Evolutionary conservation across 2,329 filamentous ascomycete species (phyloP).

Genomic region (Aspergillus awamori): DNA sequence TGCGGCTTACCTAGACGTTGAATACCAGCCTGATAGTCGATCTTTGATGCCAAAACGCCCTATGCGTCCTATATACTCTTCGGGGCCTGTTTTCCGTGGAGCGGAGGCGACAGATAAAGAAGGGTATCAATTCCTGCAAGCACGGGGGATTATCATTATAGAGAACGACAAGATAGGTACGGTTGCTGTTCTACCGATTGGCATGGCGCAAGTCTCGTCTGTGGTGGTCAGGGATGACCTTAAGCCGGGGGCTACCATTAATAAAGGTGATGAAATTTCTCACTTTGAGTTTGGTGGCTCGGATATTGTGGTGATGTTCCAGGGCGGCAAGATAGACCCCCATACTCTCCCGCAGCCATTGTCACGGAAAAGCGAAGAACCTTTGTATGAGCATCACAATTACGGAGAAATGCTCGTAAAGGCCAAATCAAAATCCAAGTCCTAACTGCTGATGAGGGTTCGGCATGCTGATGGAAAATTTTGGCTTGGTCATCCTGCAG

Average conservation of each 20-base stretch:
- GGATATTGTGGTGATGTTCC: slow-evolving; percentile 47
- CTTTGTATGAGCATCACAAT: background rate
- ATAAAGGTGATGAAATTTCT: slow-evolving; percentile 49
- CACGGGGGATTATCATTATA: slow-evolving; percentile 45
- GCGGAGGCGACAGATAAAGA: slow-evolving; percentile 37
- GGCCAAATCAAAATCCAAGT: background rate
- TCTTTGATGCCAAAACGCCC: background rate
- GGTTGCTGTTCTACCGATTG: slow-evolving; percentile 50
- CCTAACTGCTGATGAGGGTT: background rate
- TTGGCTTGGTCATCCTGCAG: background rate
- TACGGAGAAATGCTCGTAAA: background rate
- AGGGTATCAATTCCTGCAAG: slow-evolving; percentile 48
- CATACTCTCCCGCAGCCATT: background rate
- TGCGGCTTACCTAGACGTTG: slow-evolving; percentile 43
- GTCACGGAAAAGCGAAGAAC: background rate
- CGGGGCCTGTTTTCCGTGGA: background rate
- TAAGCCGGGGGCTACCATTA: slow-evolving; percentile 23
- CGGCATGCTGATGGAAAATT: background rate
- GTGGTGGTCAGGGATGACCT: slow-evolving; percentile 33
- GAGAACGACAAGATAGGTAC: slow-evolving; percentile 39
- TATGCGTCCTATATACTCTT: background rate
- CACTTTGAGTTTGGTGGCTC: slow-evolving; percentile 50
- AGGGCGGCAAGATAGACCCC: slow-evolving; percentile 15
- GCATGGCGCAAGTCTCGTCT: slow-evolving; percentile 50
- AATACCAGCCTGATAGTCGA: background rate